phyloP scores from a whole-genome alignment of 2,329 filamentous ascomycete genomes.

The Beauveria rudraprayagi region DNA sequence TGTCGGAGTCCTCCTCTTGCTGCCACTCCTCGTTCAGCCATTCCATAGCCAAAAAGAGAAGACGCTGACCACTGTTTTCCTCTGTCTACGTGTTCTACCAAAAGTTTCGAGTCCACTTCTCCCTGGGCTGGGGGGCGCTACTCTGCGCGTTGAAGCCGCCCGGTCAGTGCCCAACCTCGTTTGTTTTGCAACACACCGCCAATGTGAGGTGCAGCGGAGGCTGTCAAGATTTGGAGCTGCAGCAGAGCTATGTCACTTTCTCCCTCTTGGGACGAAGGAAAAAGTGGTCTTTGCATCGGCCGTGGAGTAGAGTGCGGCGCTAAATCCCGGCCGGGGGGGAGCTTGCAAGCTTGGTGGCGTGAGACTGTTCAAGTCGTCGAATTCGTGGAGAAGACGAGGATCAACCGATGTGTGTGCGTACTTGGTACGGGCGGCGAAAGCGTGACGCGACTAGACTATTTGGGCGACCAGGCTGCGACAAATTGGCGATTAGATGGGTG shows the following conservation, averaged over 20 bases:
- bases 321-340: not conserved
- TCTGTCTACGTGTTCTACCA: not conserved
- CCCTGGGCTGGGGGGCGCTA: not conserved
- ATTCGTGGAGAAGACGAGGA: not conserved
- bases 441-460: not conserved
- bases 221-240: not conserved
- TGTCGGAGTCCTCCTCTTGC: conserved; percentile 9
- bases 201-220: not conserved
- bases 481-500: too few species aligned
- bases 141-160: not conserved
- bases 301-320: not conserved
- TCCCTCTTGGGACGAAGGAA: not conserved
- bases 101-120: not conserved
- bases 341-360: not conserved
- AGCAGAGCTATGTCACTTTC: not conserved
- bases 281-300: not conserved
- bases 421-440: not conserved
- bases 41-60: conserved; percentile 9
- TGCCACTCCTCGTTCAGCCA: conserved; percentile 10
- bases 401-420: not conserved
- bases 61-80: not conserved
- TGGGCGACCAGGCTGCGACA: too few species aligned
- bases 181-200: conserved; percentile 9
- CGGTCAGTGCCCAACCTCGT: conserved; percentile 10
- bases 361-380: not conserved